Base-by-base conservation (phyloP, 257 asterid species). In the Sherardia arvensis region DNA sequence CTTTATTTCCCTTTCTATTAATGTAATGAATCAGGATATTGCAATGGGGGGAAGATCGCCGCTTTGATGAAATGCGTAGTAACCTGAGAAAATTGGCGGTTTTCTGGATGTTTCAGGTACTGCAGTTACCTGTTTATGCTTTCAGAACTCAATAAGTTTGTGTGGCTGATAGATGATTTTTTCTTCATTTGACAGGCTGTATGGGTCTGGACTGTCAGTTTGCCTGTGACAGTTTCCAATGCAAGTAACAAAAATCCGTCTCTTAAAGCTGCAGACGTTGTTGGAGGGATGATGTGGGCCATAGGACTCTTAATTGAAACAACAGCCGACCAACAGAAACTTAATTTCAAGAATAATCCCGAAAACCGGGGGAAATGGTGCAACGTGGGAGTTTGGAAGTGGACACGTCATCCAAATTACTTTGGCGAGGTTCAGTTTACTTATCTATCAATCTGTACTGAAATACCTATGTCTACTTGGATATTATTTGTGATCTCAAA, bases 161-260 rank as follows among this genome's bases (percentile, higher is more conserved):
- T 15, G 48, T 32, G 25, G 34, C 12, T 36, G 57, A 53, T 12
- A 43, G 56, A 45, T 29, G 43, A n/a, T 18, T 12, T 2, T 22
- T 27, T 28, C 22, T 47, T 26, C 45, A 60, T 27, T 22, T 69
- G 23, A 68, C 83, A 92, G 96, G 95, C 99, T 47, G 82, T 93
- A 28, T 93, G 99, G 99, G 99, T 93, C 36, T 93, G 99, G 99
- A 85, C 92, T 59, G 99, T 90, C 81, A 93, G 95, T 75, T 84
- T 90, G 68, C 97, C 99, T 0, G 82, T 93, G 72, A 93, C 99
- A 62, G 57, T 93, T 76, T 95, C 90, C 58, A 93, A 90, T 72
- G 90, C 96, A 66, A 87, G 88, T 55, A 74, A 76, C 34, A 77
- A 77, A 48, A 69, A 84, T 47, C 97, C 97, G 62, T 78, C 90